Evolutionary conservation across 306 rosid species (phyloP).

Genomic region (Benincasa hispida): DNA sequence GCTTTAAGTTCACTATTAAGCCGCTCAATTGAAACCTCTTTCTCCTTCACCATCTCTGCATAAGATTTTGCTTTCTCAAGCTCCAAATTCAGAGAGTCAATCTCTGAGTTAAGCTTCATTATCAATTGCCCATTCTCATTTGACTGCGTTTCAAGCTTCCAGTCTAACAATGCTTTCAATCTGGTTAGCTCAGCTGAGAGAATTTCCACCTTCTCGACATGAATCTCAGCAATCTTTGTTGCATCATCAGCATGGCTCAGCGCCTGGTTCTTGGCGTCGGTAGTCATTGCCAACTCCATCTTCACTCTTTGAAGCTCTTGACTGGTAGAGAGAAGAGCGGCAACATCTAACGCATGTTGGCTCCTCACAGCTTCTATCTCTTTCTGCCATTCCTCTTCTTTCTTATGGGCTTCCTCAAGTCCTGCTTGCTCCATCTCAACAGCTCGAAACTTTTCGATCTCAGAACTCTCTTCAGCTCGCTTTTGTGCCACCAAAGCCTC

Average conservation of each 20-base stretch:
- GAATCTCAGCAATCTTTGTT: conserved; percentile 81
- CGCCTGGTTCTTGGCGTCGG: conserved; percentile 94
- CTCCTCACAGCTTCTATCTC: conserved; percentile 71
- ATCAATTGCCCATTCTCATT: conserved; percentile 38
- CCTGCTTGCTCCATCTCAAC: conserved; percentile 94
- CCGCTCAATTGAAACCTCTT: conserved; percentile 56
- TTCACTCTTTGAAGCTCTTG: conserved; percentile 79
- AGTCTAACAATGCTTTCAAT: conserved; percentile 58
- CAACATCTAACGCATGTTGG: conserved; percentile 78
- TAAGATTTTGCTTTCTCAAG: conserved; percentile 38
- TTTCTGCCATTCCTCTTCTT: conserved; percentile 78
- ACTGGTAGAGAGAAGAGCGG: conserved; percentile 59
- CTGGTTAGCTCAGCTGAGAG: conserved; percentile 57
- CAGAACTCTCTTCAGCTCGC: conserved; percentile 79
- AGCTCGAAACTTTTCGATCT: conserved; percentile 92
- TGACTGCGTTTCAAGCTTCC: conserved; percentile 59
- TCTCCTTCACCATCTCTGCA: conserved; percentile 40
- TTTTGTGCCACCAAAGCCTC: conserved; percentile 82
- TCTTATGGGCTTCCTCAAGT: conserved; percentile 69
- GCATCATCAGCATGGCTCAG: conserved; percentile 85
- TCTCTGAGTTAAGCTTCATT: conserved; percentile 44
- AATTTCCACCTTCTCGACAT: conserved; percentile 59
- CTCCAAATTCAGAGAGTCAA: conserved; percentile 43
- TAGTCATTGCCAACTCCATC: conserved; percentile 68
- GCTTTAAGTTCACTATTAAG: conserved; percentile 71